Evolutionary conservation across 139 green algal species (phyloP).

Genomic region (Micractinium sp.): DNA sequence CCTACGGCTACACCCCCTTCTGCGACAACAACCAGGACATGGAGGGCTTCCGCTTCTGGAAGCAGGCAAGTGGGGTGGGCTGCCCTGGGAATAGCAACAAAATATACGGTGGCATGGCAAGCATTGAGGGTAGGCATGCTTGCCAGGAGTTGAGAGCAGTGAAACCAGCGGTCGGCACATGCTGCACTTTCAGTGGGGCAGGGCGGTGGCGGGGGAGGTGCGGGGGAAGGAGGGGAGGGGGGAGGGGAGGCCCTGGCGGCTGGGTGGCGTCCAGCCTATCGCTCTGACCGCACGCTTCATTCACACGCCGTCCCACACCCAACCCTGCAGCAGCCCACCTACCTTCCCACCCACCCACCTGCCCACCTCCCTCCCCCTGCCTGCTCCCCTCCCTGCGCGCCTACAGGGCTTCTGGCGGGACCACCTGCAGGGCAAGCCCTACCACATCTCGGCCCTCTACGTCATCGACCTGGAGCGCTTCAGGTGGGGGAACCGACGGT

Average conservation of each 20-base stretch:
- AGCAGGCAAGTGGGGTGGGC: constrained; percentile 45
- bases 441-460: constrained; percentile 98
- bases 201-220: too few species aligned
- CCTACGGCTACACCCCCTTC: constrained; percentile 97
- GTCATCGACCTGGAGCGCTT: constrained; percentile 96
- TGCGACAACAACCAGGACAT: constrained; percentile 98
- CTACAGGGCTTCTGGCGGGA: constrained; percentile 92
- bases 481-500: constrained; percentile 51
- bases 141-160: not conserved
- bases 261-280: not conserved
- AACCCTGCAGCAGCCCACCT: not conserved
- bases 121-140: not conserved
- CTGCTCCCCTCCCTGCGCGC: not conserved
- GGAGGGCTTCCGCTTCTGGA: constrained; percentile 99
- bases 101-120: too few species aligned
- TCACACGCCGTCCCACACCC: not conserved
- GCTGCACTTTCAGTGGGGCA: too few species aligned
- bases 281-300: not conserved
- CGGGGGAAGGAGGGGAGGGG: too few species aligned
- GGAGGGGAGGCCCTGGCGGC: too few species aligned
- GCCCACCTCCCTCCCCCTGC: not conserved
- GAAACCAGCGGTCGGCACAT: too few species aligned
- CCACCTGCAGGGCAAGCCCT: constrained; percentile 93
- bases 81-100: too few species aligned
- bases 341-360: too few species aligned